Base-by-base conservation (phyloP, 768 basidiomycete genomes). In the Russula ochroleuca region DNA sequence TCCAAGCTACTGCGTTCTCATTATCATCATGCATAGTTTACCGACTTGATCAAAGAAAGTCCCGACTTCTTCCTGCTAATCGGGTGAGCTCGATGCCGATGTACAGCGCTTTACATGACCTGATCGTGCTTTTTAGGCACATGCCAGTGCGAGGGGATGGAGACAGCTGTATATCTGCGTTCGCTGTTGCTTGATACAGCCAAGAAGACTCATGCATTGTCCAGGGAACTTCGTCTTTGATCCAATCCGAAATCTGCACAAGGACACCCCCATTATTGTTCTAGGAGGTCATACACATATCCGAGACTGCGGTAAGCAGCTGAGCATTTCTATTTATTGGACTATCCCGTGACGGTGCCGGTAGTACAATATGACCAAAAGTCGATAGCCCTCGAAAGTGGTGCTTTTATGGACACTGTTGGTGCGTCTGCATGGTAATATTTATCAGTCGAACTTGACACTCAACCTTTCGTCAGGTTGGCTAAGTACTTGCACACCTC, bases 371-470 rank as follows among this genome's bases (percentile, higher is more conserved):
- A 84, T 28, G 92, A 94, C 73, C 81, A 80, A 5, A 80, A 86
- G n/a, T 86, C 87, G 0, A 91, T 94, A 78, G 79, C 87, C 1
- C 71, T 94, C 65, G 90, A 92, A 70, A 88, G 90, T 67, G 90
- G 94, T 19, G 78, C 92, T 21, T 96, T 94, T 71, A 90, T 96
- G 87, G 94, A 97, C 75, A 97, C 94, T 14, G 78, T 95, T 60
- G 92, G 90, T 59, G 17, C 1, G 23, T 54, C 8, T n/a, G 1
- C 17, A 19, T 43, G 15, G 19, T 43, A 43, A 14, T 9, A 43
- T 35, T 35, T 43, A n/a, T 43, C 6, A 4, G 43, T 2, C 17
- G 3, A 6, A n/a, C 43, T 17, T 43, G 15, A 55, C 47, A 40
- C 28, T 54, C 21, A 10, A 5, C 50, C 38, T 15, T 40, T 31